phyloP scores from a whole-genome alignment of 345 rosid species.

The Arabis alpina region DNA sequence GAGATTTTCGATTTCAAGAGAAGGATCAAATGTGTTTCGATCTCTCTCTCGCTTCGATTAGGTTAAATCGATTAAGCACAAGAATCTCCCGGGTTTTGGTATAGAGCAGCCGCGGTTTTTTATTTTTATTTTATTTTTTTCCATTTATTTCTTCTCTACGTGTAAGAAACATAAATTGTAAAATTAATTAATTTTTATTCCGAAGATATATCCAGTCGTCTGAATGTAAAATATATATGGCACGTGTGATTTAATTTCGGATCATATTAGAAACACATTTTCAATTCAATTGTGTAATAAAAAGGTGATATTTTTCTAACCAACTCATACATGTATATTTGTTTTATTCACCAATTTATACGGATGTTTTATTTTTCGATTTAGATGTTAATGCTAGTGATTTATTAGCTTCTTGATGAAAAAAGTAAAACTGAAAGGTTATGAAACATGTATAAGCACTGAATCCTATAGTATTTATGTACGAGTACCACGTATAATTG shows the following conservation, averaged over 20 bases:
- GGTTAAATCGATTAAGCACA: conserved; percentile 30
- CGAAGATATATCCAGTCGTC: no score
- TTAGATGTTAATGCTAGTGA: neutral
- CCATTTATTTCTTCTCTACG: neutral
- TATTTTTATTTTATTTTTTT: neutral
- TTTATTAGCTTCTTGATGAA: neutral
- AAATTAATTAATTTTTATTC: neutral
- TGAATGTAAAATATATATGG: no score
- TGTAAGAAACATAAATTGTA: neutral
- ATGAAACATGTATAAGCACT: neutral
- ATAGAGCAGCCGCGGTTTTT: conserved; percentile 38
- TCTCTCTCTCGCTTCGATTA: conserved; percentile 22
- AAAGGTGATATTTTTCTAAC: neutral
- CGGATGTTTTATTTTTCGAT: neutral
- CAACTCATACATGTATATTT: neutral
- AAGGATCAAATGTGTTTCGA: conserved; percentile 31
- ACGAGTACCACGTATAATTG: neutral
- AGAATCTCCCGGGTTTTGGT: conserved; percentile 46
- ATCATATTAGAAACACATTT: neutral
- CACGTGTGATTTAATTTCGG: no score
- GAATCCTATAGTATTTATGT: neutral
- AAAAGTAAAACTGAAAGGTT: neutral
- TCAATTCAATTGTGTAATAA: neutral
- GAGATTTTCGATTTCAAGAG: neutral
- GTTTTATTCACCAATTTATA: neutral